Conservation (phyloP, 2,329 filamentous ascomycete genomes). For the Fusarium subglutinans region DNA sequence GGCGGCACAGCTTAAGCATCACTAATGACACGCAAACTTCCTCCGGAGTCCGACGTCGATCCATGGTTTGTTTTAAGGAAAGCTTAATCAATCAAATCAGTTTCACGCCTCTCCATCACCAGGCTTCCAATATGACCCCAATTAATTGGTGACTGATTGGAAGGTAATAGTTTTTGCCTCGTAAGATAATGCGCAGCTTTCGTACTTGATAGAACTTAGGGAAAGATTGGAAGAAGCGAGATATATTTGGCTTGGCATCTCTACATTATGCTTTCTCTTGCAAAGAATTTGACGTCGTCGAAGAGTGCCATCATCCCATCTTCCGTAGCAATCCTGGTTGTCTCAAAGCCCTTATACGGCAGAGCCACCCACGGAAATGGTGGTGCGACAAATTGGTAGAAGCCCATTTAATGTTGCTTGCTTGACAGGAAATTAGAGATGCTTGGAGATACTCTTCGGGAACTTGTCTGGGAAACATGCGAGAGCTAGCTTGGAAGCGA, state of each 20-base stretch:
- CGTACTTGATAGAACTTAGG: not conserved
- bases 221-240: not conserved
- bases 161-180: too few relatives aligned
- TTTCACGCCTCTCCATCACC: not conserved
- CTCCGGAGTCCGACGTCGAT: too few relatives aligned
- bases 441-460: rapidly evolving
- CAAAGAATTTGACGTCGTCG: rapidly evolving
- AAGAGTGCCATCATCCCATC: not conserved
- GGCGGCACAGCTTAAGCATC: not conserved
- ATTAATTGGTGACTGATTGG: too few relatives aligned
- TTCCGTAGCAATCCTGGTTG: too few relatives aligned
- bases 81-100: too few relatives aligned
- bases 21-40: too few relatives aligned
- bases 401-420: not conserved
- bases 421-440: rapidly evolving
- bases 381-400: not conserved
- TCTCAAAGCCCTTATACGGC: not conserved
- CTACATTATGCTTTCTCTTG: not conserved
- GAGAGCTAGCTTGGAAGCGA: not conserved
- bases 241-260: not conserved
- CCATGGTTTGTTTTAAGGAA: not conserved
- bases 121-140: not conserved
- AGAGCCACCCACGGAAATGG: not conserved
- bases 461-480: not conserved
- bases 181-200: too few relatives aligned